Conservation (phyloP, 805 yeast species). For the Candida hispaniensis region DNA sequence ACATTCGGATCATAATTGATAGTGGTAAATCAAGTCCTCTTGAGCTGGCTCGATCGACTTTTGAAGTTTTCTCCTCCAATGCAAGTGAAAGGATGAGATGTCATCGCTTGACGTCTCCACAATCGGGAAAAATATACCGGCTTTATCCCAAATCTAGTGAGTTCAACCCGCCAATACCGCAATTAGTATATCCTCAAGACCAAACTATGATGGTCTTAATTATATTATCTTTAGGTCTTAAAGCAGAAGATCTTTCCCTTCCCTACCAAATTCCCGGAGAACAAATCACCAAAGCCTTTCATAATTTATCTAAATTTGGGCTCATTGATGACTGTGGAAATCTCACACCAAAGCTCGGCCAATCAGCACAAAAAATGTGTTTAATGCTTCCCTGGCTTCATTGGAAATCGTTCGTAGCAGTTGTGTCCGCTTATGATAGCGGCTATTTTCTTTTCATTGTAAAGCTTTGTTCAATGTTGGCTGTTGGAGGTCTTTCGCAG, state of each 20-base stretch:
- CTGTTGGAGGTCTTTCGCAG: constrained; percentile 5
- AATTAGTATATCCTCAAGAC: too few species aligned
- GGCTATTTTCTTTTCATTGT: neutral
- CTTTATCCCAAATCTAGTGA: too few species aligned
- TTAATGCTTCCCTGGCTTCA: constrained; percentile 1
- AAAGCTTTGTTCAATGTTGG: constrained; percentile 4
- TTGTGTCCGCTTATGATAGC: constrained; percentile 1
- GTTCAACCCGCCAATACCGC: too few species aligned
- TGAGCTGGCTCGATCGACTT: too few species aligned
- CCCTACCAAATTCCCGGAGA: too few species aligned
- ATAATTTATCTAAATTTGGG: too few species aligned
- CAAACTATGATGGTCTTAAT: too few species aligned
- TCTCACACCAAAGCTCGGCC: constrained; percentile 4
- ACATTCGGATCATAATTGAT: constrained; percentile 2
- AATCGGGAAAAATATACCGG: constrained; percentile 5
- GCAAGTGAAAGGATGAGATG: constrained; percentile 6
- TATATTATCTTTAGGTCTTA: too few species aligned
- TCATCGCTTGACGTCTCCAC: constrained; percentile 2
- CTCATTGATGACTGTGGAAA: too few species aligned
- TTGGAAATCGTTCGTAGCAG: neutral
- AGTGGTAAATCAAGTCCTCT: constrained; percentile 1
- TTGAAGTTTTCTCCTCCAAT: neutral
- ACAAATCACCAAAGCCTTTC: too few species aligned
- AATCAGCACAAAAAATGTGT: neutral
- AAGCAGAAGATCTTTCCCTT: too few species aligned